Base-by-base conservation (phyloP, 1,139 yeast species). In the Geotrichum cucujoidarum region DNA sequence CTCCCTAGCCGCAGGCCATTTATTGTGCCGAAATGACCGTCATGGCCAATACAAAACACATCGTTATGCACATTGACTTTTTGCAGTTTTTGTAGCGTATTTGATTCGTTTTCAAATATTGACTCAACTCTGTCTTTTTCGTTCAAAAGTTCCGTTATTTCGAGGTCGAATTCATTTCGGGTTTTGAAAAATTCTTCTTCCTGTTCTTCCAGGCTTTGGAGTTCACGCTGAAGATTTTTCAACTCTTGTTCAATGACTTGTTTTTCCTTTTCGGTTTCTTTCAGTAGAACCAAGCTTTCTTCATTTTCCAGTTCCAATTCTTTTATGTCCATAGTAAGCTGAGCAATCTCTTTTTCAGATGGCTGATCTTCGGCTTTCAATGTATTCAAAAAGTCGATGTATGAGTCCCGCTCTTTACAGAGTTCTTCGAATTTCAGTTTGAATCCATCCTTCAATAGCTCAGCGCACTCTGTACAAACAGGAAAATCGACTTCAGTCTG, bases 401-500 rank as follows among this genome's bases (percentile, higher is more conserved):
- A 94, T 2, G 78, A 75, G 49, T 90, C 95, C 57, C 94, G 80
- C 58, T 92, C 97, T 54, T 75, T 75, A 39, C 84, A 79, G 11
- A 82, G 76, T 52, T 81, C 87, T 52, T 85, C 92, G 62, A 84
- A 86, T 57, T 83, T 82, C 22, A 71, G 65, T 58, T 81, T 83
- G 62, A 88, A 74, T 51, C 81, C 82, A n/a, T 77, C 81, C 3
- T 84, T 72, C 27, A 90, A 65, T 25, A 76, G 62, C 39, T 75
- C 78, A 2, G 95, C 86, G 64, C 98, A 92, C 44, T 90, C 97
- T 30, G 74, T 73, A 57, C 97, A 90, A 14, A 94, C 78, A 0
- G 98, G 98, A 60, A 86, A 80, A 54, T 87, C 95, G n/a, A 90
- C 75, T 52, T 83, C 89, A 47, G 83, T 82, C 54, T 83, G 82